These are phyloP conservation scores for Xerocomus tenax DNA, from an alignment of 1,284 basidiomycete genomes.

Conservation along the genomic window DNA sequence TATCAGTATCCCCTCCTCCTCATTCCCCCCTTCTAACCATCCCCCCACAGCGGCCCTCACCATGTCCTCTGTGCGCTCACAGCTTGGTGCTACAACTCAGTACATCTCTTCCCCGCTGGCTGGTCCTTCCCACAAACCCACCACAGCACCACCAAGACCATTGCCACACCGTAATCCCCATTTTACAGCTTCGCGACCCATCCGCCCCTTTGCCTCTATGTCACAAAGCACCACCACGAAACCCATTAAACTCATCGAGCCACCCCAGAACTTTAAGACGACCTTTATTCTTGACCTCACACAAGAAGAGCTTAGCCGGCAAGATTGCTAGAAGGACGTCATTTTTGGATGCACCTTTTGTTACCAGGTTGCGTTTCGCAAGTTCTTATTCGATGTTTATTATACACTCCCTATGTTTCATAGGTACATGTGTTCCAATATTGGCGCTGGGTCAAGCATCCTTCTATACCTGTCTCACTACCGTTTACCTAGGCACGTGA, in stretches of 20 bases:
- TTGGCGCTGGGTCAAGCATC: slow-evolving; percentile 2
- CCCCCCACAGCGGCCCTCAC: slow-evolving; percentile 31
- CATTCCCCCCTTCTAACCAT: slow-evolving; percentile 1
- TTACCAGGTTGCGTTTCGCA: slow-evolving; percentile 2
- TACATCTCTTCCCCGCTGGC: slow-evolving; percentile 57
- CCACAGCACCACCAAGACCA: slow-evolving; percentile 26
- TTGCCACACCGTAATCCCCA: slow-evolving; percentile 38
- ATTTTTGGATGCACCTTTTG: not conserved
- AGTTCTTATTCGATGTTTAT: slow-evolving; percentile 25
- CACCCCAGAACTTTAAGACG: slow-evolving; percentile 58
- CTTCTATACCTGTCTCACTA: slow-evolving; percentile 3
- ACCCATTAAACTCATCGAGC: slow-evolving; percentile 64
- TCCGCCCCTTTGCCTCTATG: slow-evolving; percentile 66
- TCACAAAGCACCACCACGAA: slow-evolving; percentile 32
- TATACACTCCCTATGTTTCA: slow-evolving; percentile 15
- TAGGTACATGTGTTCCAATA: slow-evolving; percentile 16
- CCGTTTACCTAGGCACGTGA: not conserved
- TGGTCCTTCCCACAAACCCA: slow-evolving; percentile 28
- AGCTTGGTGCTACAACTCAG: slow-evolving; percentile 29
- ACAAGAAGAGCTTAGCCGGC: slow-evolving; percentile 69
- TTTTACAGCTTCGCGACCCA: slow-evolving; percentile 62
- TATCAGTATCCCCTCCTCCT: slow-evolving; percentile 11
- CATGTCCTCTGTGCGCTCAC: slow-evolving; percentile 27
- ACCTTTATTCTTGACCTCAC: slow-evolving; percentile 70
- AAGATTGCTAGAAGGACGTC: slow-evolving; percentile 37